Evolutionary conservation across 306 rosid genomes (phyloP), one percentile per base, ranked within the genome.

Genomic region (Mucuna pruriens): DNA sequence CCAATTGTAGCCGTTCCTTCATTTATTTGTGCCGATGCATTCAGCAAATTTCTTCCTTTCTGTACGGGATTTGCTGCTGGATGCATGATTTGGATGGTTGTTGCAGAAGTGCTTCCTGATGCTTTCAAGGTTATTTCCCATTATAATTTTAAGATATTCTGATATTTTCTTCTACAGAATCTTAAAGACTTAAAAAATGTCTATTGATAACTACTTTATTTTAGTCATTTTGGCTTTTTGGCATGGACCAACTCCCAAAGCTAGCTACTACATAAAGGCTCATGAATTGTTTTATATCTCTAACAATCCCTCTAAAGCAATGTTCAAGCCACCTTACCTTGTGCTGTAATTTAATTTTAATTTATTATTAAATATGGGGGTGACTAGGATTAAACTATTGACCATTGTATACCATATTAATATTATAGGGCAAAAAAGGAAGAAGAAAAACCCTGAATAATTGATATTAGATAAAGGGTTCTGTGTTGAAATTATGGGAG

Each of bases 81-180:
- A 66, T 96, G 99, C 88, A 96, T 96, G 99, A 96, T 96, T 79
- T 96, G 99, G 99, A 96, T 96, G 99, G 99, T 96, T 81, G 73
- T 94, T 75, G 99, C 97, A 3, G 99, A 96, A 88, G 99, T 93
- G n/a, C 97, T 96, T 64, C 99, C 98, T 19, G 99, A 96, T 89
- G 97, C 98, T 83, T 96, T 96, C 80, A 92, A 96, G 99, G 99
- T 93, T 86, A 66, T 46, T 36, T 70, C 51, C 74, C 52, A n/a
- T 42, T 79, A 82, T 77, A 31, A 17, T 65, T 34, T 61, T 46
- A 12, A 33, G 5, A 57, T 58, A 46, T 80, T 42, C 7, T 54
- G 74, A 64, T 73, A 39, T 75, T 71, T 70, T 63, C 16, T 76
- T 16, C 33, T 1, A 6, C 17, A 4, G 9, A 26, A 69, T 61